Evolutionary conservation across 345 rosid species (phyloP).

Genomic region (Salix dunnii): DNA sequence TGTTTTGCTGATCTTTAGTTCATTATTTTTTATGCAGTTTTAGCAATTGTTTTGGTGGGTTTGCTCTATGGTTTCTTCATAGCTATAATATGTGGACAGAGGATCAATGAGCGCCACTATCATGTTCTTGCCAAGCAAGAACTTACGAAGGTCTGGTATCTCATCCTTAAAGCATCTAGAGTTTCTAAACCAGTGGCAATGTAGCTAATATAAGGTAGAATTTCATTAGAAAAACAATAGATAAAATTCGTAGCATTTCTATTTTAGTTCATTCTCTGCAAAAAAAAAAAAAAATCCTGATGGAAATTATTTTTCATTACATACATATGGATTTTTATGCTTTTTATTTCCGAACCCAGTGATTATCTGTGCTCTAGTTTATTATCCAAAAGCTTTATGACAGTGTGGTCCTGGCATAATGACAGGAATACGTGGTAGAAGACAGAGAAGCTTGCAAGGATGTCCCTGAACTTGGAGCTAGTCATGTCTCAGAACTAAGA

Average conservation of each 20-base stretch:
- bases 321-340: background rate
- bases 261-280: background rate
- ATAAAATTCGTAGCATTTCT: background rate
- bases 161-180: background rate
- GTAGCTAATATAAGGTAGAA: background rate
- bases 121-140: constrained; percentile 98
- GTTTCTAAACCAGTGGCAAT: background rate
- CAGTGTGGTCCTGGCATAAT: background rate
- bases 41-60: constrained; percentile 96
- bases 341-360: background rate
- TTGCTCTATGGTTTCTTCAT: constrained; percentile 95
- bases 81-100: constrained; percentile 97
- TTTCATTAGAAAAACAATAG: background rate
- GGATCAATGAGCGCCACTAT: constrained; percentile 93
- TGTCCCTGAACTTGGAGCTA: constrained; percentile 77
- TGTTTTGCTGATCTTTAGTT: background rate
- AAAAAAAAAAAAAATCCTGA: background rate
- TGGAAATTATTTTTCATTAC: background rate
- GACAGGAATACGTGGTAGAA: constrained; percentile 92
- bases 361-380: background rate
- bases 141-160: constrained; percentile 71
- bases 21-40: constrained; percentile 43
- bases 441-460: constrained; percentile 69
- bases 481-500: constrained; percentile 83
- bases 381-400: background rate